Evolutionary conservation across 805 yeast genomes (phyloP).

Genomic region (Kodamaea hsintzibuensis): DNA sequence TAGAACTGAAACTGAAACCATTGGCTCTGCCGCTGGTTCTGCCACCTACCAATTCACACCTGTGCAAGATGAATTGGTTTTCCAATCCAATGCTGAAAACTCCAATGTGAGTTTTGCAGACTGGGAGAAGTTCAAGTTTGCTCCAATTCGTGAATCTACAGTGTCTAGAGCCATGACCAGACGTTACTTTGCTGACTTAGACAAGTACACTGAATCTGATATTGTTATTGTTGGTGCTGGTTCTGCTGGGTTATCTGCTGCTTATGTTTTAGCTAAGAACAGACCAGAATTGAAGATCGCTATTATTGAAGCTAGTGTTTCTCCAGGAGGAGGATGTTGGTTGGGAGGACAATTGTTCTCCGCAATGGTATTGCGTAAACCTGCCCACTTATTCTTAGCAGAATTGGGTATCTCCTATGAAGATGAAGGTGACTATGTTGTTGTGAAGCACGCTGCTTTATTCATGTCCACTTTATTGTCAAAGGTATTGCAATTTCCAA

Average conservation of each 20-base stretch:
- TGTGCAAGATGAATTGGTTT: slow-evolving; percentile 5
- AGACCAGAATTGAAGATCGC: slow-evolving; percentile 77
- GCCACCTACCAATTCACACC: slow-evolving; percentile 13
- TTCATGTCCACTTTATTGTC: slow-evolving; percentile 72
- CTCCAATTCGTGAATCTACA: slow-evolving; percentile 74
- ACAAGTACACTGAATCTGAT: slow-evolving; percentile 73
- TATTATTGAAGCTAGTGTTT: slow-evolving; percentile 70
- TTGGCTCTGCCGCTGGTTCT: slow-evolving; percentile 17
- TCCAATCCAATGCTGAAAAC: slow-evolving; percentile 21
- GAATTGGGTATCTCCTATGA: slow-evolving; percentile 67
- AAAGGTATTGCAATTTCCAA: slow-evolving; percentile 68
- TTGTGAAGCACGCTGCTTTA: slow-evolving; percentile 77
- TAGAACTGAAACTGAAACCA: slow-evolving; percentile 20
- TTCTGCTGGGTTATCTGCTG: slow-evolving; percentile 74
- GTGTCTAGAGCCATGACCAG: slow-evolving; percentile 81
- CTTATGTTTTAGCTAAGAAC: slow-evolving; percentile 69
- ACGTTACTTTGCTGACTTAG: slow-evolving; percentile 70
- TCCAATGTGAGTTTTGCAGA: slow-evolving; percentile 42
- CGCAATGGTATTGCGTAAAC: slow-evolving; percentile 79
- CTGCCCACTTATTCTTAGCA: slow-evolving; percentile 67
- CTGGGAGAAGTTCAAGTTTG: slow-evolving; percentile 69
- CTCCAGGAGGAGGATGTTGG: slow-evolving; percentile 83
- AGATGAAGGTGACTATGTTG: slow-evolving; percentile 79
- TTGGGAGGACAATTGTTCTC: slow-evolving; percentile 75
- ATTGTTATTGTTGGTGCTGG: slow-evolving; percentile 79